Base-by-base conservation (phyloP, 108 stramenopile genomes). In the Stephanodiscus triporus region DNA sequence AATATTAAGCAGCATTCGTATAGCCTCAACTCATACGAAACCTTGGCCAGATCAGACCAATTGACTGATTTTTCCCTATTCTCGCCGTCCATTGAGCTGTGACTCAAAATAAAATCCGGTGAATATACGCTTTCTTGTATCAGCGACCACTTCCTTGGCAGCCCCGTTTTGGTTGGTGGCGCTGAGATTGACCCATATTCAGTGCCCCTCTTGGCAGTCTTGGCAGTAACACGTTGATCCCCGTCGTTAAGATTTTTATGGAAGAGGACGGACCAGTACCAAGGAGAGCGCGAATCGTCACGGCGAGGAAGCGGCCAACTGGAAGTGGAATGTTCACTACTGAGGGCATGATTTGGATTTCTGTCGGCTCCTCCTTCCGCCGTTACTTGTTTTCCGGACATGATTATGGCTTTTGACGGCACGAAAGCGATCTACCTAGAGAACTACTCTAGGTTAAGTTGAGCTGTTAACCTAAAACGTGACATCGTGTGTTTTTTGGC, bases 41-140 rank as follows among this genome's bases (percentile, higher is more conserved):
- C 32, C 17, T 63, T 63, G 40, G 56, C 47, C 23, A 77, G 23
- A 26, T 77, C 76, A 9, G 68, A 77, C 68, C 62, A 70, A 22
- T 53, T 53, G 19, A 0, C 34, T 37, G 27, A n/a, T 40, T 38
- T 3, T n/a, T 67, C 16, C 30, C 10, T 40, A 61, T 53, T 37
- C 19, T 53, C 20, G 17, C 42, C 30, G 29, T 48, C 66, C 22
- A 10, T 4, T 40, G 68, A 55, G 57, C 36, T 84, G 70, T 6
- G 49, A 45, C 11, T 67, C 75, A 23, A 74, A 55, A 11, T 70
- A 77, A 45, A 82, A 65, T 22, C 84, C 51, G 19, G 85, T 24
- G 48, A 89, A 83, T 9, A 73, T 47, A 49, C 82, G 83, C 63
- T 86, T 75, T n/a, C 84, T 81, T 34, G 77, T 78, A 6, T 85